Conservation (phyloP, 2,329 filamentous ascomycete species). For the Sarocladium kiliense region DNA sequence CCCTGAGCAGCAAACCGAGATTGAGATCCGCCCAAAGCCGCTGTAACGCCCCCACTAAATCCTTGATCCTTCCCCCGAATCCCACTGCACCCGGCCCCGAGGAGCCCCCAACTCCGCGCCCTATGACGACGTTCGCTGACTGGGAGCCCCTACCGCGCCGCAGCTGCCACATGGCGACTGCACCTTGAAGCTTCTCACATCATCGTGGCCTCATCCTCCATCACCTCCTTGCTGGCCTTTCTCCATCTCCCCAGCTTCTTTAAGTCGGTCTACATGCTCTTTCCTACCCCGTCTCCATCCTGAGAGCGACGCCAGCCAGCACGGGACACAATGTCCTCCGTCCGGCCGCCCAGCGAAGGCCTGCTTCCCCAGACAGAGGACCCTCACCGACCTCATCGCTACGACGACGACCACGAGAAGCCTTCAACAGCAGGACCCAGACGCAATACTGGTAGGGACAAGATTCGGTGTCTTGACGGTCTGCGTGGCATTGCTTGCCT, state of each 20-base stretch:
- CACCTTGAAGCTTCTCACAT: background rate
- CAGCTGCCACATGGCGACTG: background rate
- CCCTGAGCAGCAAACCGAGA: background rate
- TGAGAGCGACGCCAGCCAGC: background rate
- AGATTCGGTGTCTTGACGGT: conserved; percentile 34
- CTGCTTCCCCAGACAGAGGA: conserved; percentile 2
- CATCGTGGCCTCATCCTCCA: background rate
- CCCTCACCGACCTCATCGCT: background rate
- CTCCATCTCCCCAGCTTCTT: background rate
- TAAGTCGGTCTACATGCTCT: conserved; percentile 1
- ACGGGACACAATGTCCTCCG: background rate
- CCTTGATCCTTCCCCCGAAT: background rate
- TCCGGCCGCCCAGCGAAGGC: background rate
- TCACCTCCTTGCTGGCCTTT: background rate
- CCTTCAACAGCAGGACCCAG: background rate
- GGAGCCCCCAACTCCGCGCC: background rate
- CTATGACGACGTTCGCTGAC: background rate
- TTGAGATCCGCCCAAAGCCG: background rate
- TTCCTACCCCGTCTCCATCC: background rate
- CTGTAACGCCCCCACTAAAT: background rate
- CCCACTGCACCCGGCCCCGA: background rate
- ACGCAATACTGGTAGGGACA: conserved; percentile 18
- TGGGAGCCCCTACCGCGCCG: background rate
- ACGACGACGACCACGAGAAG: conserved; percentile 7
- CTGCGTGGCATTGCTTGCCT: conserved; percentile 36